Conservation (phyloP, 768 basidiomycete genomes). For the Trametes cinnabarina region DNA sequence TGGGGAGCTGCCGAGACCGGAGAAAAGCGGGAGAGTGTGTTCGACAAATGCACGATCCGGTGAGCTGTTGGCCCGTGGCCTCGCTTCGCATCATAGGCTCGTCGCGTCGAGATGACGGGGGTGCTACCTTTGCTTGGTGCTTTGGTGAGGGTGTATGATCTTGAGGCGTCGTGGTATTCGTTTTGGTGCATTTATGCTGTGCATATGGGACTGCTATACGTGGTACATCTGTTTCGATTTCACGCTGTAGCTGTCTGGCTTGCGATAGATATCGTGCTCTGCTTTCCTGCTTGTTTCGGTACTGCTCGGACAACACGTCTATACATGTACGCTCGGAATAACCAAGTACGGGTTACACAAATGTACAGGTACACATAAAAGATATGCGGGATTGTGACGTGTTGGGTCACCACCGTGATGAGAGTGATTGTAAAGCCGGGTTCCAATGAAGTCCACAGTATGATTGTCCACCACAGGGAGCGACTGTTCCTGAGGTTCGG, state of each 20-base stretch:
- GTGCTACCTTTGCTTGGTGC: not conserved
- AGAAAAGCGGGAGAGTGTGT: slow-evolving; percentile 41
- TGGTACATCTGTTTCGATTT: not conserved
- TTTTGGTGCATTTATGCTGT: slow-evolving; percentile 4
- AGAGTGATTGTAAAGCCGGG: too few relatives aligned
- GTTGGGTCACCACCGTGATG: too few relatives aligned
- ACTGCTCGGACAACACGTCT: not conserved
- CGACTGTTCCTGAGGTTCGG: not conserved
- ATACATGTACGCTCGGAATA: not conserved
- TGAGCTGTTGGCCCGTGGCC: slow-evolving; percentile 18
- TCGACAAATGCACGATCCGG: slow-evolving; percentile 47
- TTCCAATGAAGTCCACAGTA: not conserved
- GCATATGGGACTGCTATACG: not conserved
- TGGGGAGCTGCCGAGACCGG: slow-evolving; percentile 41
- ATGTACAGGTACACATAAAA: too few relatives aligned
- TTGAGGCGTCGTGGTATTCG: not conserved
- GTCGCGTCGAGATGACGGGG: not conserved
- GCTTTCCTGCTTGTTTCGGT: not conserved
- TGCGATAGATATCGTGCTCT: not conserved
- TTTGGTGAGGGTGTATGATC: not conserved
- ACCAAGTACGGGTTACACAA: not conserved
- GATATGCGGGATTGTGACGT: not conserved
- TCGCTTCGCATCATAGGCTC: too few relatives aligned
- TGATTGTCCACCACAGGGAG: too few relatives aligned
- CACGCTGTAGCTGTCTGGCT: not conserved